phyloP scores from a whole-genome alignment of 306 rosid species.

The Rosa lucieae region DNA sequence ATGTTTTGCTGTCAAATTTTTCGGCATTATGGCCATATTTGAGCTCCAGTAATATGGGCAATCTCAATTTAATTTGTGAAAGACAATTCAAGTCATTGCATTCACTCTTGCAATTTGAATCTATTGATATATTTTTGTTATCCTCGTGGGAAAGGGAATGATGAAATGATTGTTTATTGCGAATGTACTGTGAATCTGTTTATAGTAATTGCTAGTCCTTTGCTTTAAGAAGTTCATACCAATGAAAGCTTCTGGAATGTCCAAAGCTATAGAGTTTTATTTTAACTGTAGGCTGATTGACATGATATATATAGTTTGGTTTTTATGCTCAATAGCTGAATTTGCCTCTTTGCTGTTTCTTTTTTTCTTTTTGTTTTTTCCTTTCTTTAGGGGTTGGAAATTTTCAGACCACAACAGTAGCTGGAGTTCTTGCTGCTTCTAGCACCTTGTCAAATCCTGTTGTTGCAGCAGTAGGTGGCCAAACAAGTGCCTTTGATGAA shows the following conservation, averaged over 20 bases:
- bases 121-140: not conserved
- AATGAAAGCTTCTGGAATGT: not conserved
- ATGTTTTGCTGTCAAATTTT: not conserved
- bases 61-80: not conserved
- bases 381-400: constrained; percentile 35
- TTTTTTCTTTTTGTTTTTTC: not conserved
- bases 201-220: not conserved
- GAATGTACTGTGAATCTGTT: not conserved
- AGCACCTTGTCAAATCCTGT: constrained; percentile 37
- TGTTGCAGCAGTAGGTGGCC: constrained; percentile 45
- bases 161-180: not conserved
- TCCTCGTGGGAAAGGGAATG: not conserved
- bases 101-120: not conserved
- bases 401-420: constrained; percentile 28
- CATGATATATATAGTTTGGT: not conserved
- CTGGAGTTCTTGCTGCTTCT: constrained; percentile 34
- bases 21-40: not conserved
- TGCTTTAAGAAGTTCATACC: not conserved
- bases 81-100: not conserved
- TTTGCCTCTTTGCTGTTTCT: not conserved
- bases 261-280: not conserved
- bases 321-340: not conserved
- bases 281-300: not conserved
- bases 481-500: constrained; percentile 71
- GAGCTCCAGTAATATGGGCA: not conserved